Evolutionary conservation across 352 stramenopile genomes (phyloP), one percentile per base, ranked within the genome.

Genomic region (Globisporangium takayamanum): DNA sequence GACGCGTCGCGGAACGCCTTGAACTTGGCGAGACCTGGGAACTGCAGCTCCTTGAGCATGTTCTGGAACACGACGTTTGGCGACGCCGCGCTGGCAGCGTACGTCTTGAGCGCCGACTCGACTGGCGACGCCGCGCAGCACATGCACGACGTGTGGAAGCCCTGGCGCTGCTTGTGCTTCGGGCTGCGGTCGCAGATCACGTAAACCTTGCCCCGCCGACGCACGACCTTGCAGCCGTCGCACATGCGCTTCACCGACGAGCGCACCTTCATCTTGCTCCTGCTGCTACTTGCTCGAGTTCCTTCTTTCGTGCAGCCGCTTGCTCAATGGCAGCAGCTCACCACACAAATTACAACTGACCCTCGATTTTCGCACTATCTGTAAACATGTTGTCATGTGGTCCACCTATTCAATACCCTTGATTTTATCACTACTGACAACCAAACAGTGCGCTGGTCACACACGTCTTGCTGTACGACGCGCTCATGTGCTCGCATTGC

Each of bases 11-110:
- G 83, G 74, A 94, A 92, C 53, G 78, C 69, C 67, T 89, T 79
- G 70, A 94, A 94, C 11, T 67, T 68, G 41, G 76, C 69, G 26
- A 94, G 78, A 11, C 78, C 83, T 3, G 84, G 85, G 85, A 99
- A 90, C 85, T 98, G 66, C 80, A 99, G 55, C 84, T 98, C 69
- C 79, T 96, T 91, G 47, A 97, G 89, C 36, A 96, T 96, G 65
- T 74, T 74, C 41, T 86, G 88, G 73, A 98, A 95, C 79, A 88
- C 94, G n/a, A 86, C 87, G 55, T 96, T 98, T 59, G 89, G 75
- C 26, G 92, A 97, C 55, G 84, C 84, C 10, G 63, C 54, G 26
- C n/a, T 57, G 51, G 65, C 57, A n/a, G 18, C 33, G 42, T 50
- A 25, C 22, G 53, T 39, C 61, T 59, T 57, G 57, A 69, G 57